phyloP scores from a whole-genome alignment of 2,329 filamentous ascomycete species.

The Mycosphaerelloides madeirae region DNA sequence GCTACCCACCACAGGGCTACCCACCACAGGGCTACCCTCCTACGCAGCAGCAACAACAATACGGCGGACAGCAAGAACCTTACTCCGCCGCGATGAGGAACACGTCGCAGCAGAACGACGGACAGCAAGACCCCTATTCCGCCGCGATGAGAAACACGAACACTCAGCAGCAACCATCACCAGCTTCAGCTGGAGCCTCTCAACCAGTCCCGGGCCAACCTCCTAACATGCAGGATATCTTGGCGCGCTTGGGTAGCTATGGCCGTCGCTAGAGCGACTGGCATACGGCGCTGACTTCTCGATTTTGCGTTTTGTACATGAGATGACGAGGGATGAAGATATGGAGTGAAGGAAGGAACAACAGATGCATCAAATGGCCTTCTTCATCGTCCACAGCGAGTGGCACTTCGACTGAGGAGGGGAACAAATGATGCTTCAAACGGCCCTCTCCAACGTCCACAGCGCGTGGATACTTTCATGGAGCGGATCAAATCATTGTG shows the following conservation, averaged over 20 bases:
- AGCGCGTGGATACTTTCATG: no score
- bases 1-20: constrained; percentile 20
- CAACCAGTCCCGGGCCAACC: constrained; percentile 12
- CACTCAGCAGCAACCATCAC: constrained; percentile 27
- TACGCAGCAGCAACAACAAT: constrained; percentile 4
- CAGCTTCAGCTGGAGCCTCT: constrained; percentile 18
- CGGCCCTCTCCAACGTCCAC: no score
- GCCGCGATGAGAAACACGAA: constrained; percentile 24
- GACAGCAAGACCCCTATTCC: constrained; percentile 20
- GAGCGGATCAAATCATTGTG: no score
- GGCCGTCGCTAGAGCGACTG: no score
- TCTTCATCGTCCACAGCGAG: no score
- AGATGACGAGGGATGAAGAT: not conserved
- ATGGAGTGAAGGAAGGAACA: not conserved
- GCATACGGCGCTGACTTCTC: no score
- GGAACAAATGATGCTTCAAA: no score
- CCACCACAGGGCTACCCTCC: constrained; percentile 1
- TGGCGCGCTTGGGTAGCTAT: constrained; percentile 61
- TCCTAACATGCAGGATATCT: constrained; percentile 63
- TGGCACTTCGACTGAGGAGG: no score
- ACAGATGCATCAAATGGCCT: no score
- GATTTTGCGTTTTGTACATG: no score
- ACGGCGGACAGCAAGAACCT: constrained; percentile 14
- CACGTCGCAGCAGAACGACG: constrained; percentile 16
- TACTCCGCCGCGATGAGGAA: constrained; percentile 24